Evolutionary conservation across 208 protist genomes (phyloP).

Genomic region (Hexamita inflata): DNA sequence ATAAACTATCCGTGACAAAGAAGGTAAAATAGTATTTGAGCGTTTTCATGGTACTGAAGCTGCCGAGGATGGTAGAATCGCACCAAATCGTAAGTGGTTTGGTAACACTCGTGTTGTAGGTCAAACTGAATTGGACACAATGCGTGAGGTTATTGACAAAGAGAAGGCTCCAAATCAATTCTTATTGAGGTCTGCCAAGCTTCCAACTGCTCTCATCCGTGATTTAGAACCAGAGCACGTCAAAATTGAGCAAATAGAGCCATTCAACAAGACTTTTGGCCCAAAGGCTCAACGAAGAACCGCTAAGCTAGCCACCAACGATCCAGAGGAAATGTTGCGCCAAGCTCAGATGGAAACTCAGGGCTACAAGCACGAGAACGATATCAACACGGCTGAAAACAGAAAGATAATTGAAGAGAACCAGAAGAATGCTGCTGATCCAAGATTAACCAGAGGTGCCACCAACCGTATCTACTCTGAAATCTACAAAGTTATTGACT

Average conservation of each 20-base stretch:
- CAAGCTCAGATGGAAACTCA: not conserved
- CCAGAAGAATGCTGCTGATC: constrained; percentile 45
- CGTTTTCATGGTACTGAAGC: not conserved
- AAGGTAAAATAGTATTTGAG: constrained; percentile 22
- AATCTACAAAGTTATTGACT: constrained; percentile 98
- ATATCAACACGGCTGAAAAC: not conserved
- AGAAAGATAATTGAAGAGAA: not conserved
- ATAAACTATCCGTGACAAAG: not conserved
- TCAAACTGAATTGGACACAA: constrained; percentile 17
- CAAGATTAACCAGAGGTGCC: constrained; percentile 78
- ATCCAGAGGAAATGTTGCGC: not conserved
- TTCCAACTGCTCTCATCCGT: constrained; percentile 27
- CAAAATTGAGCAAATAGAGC: constrained; percentile 22
- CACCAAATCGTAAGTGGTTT: constrained; percentile 29
- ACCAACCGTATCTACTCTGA: constrained; percentile 95
- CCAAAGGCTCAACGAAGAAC: not conserved
- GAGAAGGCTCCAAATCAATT: constrained; percentile 10
- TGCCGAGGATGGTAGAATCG: constrained; percentile 4
- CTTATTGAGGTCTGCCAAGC: constrained; percentile 9
- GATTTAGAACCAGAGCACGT: not conserved
- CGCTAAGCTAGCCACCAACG: not conserved
- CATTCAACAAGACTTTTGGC: constrained; percentile 31
- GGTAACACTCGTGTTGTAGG: constrained; percentile 27
- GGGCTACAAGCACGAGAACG: not conserved
- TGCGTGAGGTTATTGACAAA: constrained; percentile 25